Percentiles rank a stretch among this genome's conserved stretches.
These are phyloP conservation scores for Globisporangium okanoganense DNA, from an alignment of 352 stramenopile genomes.

Conservation along the genomic window DNA sequence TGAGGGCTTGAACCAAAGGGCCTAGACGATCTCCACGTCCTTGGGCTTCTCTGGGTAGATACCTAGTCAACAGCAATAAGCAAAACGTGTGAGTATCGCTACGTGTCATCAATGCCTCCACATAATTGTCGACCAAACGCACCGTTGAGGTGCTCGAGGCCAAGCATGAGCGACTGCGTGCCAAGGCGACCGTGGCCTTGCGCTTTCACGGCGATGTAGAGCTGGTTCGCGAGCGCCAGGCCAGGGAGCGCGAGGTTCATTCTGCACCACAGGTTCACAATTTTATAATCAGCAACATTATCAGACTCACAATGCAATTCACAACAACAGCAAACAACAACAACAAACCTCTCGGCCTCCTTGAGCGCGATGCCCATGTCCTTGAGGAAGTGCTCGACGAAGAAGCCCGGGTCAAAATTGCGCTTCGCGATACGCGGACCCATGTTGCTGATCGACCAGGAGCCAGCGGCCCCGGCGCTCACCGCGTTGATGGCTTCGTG, in stretches of 20 bases:
- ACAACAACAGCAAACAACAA: not conserved
- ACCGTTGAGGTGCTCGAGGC: conserved; percentile 87
- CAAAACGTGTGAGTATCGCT: not conserved
- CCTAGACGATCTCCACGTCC: conserved; percentile 34
- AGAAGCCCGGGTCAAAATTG: conserved; percentile 88
- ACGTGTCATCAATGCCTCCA: not conserved
- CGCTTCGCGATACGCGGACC: conserved; percentile 85
- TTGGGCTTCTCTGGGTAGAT: conserved; percentile 19
- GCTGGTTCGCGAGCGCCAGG: conserved; percentile 78
- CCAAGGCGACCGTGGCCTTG: conserved; percentile 77
- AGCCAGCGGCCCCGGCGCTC: conserved; percentile 80
- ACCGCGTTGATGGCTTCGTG: conserved; percentile 85
- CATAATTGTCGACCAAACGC: not conserved
- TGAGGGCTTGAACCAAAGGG: not conserved
- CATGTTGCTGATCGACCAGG: conserved; percentile 89
- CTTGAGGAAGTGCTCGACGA: conserved; percentile 91
- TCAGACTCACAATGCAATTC: not conserved
- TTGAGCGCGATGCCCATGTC: conserved; percentile 90
- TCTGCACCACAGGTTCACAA: conserved; percentile 19
- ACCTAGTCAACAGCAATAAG: conserved; percentile 8
- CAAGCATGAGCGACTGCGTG: conserved; percentile 85
- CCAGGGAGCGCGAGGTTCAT: conserved; percentile 87
- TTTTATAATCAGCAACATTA: not conserved
- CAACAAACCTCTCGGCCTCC: conserved; percentile 61
- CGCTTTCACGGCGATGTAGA: conserved; percentile 84